Conservation (phyloP, 108 stramenopile species). For the Poteriospumella lacustris region DNA sequence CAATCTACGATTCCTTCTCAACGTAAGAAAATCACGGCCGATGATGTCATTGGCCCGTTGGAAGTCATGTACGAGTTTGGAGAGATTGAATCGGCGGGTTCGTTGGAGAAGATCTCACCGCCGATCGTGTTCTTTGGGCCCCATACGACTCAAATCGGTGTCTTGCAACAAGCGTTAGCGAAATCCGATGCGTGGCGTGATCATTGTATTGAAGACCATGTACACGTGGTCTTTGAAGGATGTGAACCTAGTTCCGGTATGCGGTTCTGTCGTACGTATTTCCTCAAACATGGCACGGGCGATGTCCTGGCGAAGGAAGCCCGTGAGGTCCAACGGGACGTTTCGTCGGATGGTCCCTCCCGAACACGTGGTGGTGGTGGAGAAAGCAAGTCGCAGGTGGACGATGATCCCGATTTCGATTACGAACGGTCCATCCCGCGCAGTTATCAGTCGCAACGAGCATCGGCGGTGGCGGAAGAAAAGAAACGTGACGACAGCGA, state of each 20-base stretch:
- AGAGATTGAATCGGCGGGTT: conserved; percentile 1
- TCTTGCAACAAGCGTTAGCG: neutral
- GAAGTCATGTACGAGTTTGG: conserved; percentile 24
- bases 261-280: conserved; percentile 26
- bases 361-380: too few species aligned
- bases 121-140: neutral
- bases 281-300: neutral
- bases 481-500: too few species aligned
- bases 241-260: conserved; percentile 24
- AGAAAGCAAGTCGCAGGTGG: too few species aligned
- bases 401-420: too few species aligned
- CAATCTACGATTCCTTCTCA: neutral
- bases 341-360: too few species aligned
- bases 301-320: too few species aligned
- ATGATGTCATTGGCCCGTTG: conserved; percentile 25
- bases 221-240: neutral
- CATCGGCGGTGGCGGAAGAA: too few species aligned
- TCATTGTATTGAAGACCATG: neutral
- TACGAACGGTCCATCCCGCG: too few species aligned
- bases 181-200: neutral
- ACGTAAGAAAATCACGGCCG: neutral
- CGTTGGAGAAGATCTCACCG: neutral
- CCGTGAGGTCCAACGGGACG: too few species aligned
- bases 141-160: neutral
- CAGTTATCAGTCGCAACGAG: too few species aligned